Base-by-base conservation (phyloP, 2,329 filamentous ascomycete genomes). In the Chaetothyriales sp. region DNA sequence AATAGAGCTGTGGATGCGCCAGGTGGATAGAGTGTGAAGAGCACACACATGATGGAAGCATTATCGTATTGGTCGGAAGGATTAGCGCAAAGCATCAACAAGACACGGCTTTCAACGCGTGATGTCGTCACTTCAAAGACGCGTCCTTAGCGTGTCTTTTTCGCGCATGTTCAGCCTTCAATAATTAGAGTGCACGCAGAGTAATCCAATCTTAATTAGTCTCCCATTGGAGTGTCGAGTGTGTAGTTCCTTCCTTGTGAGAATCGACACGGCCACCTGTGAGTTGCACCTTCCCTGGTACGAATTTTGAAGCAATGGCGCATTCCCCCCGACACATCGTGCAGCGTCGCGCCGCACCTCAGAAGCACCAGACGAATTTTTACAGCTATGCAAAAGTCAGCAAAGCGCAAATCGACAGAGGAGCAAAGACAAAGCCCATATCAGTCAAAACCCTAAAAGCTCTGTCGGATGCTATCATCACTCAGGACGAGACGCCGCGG, bases 331-430 rank as follows among this genome's bases (percentile, higher is more conserved):
- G 51, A 49, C 51, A 46, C 42, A 43, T 43, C 28, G 44, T 39
- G n/a, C 43, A 36, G 48, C 22, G 3, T 25, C 55, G 55, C 46
- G 52, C 54, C 36, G 51, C 45, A 42, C n/a, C n/a, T n/a, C 56
- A 55, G 44, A 51, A 53, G 46, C 55, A n/a, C n/a, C n/a, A 57
- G 48, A 26, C 56, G 22, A 43, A 32, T 44, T 46, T 55, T n/a
- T 46, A 48, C 12, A 56, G n/a, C 43, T 49, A 49, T 39, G 49
- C 54, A 18, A 57, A 56, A 46, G 36, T 57, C 43, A 53, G 55
- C 26, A 59, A 57, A 43, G 45, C 46, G 32, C 32, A 39, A 5
- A 5, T 39, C 15, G 19, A 9, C 18, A 15, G n/a, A 19, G 46
- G 18, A 47, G 19, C 45, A 47, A 47, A 32, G 18, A 28, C 45